Base-by-base conservation (phyloP, 2,329 filamentous ascomycete species). In the Aspergillus terreus region DNA sequence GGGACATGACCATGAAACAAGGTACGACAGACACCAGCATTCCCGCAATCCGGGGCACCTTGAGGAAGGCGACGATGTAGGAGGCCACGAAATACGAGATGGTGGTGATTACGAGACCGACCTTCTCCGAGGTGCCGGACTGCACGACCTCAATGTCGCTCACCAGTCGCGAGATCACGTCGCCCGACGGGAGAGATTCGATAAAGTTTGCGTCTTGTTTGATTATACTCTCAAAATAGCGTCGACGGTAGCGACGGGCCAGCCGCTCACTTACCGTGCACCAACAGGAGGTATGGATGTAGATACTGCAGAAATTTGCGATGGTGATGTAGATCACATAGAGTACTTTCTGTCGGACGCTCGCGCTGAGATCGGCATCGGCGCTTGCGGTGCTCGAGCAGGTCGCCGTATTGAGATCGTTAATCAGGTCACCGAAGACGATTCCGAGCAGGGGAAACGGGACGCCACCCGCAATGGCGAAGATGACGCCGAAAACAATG, bases 111-210 rank as follows among this genome's bases (percentile, higher is more conserved):
- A 82, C 79, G 27, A 87, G 78, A 44, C 85, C 85, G 12, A 87
- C 84, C 65, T 88, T 89, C 66, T 88, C 86, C 2, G 82, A 84
- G 0, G 85, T 87, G 7, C 85, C 86, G 0, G 79, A 77, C 63
- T 86, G 85, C 44, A 88, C 81, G 1, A 81, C 79, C 53, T 83
- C 79, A 33, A 88, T 84, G 59, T 88, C 84, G 47, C 77, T 76
- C 58, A 84, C 83, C 45, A 88, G 76, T 4, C 84, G 76, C 3
- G 82, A 80, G 2, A 80, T 77, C 6, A 87, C 79, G 65, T 87
- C 82, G 10, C 84, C 84, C 0, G 82, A 76, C 38, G 81, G 78
- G 5, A 84, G 73, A 7, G 75, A 77, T 59, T 87, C 84, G 62
- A 86, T 85, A 63, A 82, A 87, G n/a, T 79, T 71, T 1, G 82